Conservation (phyloP, 352 stramenopile species). For the Phytophthora tentaculata region DNA sequence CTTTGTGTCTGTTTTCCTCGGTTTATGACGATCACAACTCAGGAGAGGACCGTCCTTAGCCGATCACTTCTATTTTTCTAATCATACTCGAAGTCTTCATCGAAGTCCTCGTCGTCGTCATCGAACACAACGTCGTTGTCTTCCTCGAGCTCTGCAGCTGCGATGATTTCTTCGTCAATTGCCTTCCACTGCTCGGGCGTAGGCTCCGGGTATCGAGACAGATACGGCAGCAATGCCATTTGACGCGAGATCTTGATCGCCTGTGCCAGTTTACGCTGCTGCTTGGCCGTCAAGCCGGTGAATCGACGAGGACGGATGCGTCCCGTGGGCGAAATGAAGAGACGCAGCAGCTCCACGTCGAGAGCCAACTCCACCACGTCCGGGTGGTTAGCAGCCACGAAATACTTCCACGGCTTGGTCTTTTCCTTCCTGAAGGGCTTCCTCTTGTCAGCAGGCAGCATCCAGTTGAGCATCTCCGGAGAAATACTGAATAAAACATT, state of each 20-base stretch:
- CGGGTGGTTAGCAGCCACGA: conserved; percentile 72
- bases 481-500: conserved; percentile 32
- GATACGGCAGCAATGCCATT: conserved; percentile 73
- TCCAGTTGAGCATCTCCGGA: conserved; percentile 88
- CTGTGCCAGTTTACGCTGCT: conserved; percentile 81
- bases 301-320: conserved; percentile 84
- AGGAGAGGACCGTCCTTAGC: conserved; percentile 7
- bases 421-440: conserved; percentile 59
- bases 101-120: conserved; percentile 74
- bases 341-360: conserved; percentile 78
- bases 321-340: conserved; percentile 87
- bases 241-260: conserved; percentile 84
- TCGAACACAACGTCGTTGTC: conserved; percentile 58
- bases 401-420: conserved; percentile 84
- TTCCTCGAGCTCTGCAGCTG: conserved; percentile 59
- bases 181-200: conserved; percentile 83
- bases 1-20: conserved; percentile 17
- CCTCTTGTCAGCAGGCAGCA: conserved; percentile 69
- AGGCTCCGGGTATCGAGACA: conserved; percentile 82
- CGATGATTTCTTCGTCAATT: conserved; percentile 84
- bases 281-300: conserved; percentile 81
- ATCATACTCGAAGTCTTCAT: conserved; percentile 72
- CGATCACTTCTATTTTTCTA: conserved; percentile 54
- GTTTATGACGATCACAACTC: conserved; percentile 22
- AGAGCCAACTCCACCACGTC: conserved; percentile 81